Evolutionary conservation across 495 filamentous ascomycete genomes (phyloP).

Genomic region (Hypoxylon subgilvum): DNA sequence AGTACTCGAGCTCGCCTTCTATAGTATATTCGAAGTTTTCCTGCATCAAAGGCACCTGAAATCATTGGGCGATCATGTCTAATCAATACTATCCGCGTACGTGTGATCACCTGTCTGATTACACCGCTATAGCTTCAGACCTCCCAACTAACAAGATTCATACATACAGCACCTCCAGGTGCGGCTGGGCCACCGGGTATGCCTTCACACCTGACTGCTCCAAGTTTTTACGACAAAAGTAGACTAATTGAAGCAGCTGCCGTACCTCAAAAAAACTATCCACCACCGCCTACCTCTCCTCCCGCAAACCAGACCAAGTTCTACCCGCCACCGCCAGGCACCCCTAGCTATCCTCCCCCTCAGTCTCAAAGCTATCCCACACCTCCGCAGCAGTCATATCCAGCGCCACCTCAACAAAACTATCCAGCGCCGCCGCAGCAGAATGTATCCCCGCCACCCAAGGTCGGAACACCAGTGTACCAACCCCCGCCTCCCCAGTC

Average conservation of each 20-base stretch:
- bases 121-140: slow-evolving; percentile 1
- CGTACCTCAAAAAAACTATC: slow-evolving; percentile 46
- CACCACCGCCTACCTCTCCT: slow-evolving; percentile 44
- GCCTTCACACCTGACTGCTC: not conserved
- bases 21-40: not conserved
- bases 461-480: slow-evolving; percentile 35
- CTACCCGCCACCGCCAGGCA: slow-evolving; percentile 47
- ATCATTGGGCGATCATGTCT: slow-evolving; percentile 28
- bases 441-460: slow-evolving; percentile 36
- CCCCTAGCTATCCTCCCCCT: slow-evolving; percentile 44
- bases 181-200: slow-evolving; percentile 36
- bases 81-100: slow-evolving; percentile 39
- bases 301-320: slow-evolving; percentile 56
- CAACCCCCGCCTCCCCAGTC: slow-evolving; percentile 40
- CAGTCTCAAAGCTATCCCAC: slow-evolving; percentile 40
- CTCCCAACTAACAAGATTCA: slow-evolving; percentile 12
- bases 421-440: slow-evolving; percentile 44
- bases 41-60: not conserved
- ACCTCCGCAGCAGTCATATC: slow-evolving; percentile 49
- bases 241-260: slow-evolving; percentile 25
- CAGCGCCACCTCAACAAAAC: slow-evolving; percentile 49
- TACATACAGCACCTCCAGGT: slow-evolving; percentile 34
- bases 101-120: slow-evolving; percentile 1
- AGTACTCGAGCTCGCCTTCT: not conserved
- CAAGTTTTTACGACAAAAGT: slow-evolving; percentile 2